phyloP scores from a whole-genome alignment of 257 asterid genomes.

The Jaltomata sinuosa region DNA sequence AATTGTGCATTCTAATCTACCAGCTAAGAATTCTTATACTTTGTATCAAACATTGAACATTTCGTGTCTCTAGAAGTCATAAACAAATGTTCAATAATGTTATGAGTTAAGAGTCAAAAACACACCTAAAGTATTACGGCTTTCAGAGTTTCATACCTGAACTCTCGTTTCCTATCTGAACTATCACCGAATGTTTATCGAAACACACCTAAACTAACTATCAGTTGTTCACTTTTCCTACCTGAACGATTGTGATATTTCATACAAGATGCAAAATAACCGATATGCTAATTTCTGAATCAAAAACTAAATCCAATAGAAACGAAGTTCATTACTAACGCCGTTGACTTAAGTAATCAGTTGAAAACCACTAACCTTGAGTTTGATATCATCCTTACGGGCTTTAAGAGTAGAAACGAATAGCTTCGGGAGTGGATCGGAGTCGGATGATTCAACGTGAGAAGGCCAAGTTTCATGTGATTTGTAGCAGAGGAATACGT shows the following conservation, averaged over 20 bases:
- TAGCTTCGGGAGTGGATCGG: constrained; percentile 82
- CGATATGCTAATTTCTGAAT: not conserved
- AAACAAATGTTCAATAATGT: not conserved
- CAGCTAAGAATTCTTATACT: not conserved
- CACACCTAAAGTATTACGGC: too few relatives aligned
- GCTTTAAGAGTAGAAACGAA: constrained; percentile 52
- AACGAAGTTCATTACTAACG: not conserved
- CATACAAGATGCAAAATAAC: not conserved
- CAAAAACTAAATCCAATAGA: not conserved
- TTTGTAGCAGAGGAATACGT: constrained; percentile 84
- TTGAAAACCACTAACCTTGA: constrained; percentile 30
- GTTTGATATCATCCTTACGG: constrained; percentile 45
- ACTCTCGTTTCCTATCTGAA: too few relatives aligned
- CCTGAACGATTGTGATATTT: not conserved
- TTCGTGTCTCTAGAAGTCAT: not conserved
- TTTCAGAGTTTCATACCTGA: too few relatives aligned
- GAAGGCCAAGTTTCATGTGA: constrained; percentile 82
- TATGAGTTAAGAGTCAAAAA: not conserved
- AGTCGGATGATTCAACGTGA: constrained; percentile 60
- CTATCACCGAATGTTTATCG: too few relatives aligned
- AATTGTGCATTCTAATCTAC: not conserved
- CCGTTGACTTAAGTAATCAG: not conserved
- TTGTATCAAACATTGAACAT: not conserved
- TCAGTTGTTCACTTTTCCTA: too few relatives aligned
- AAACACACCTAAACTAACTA: too few relatives aligned